Evolutionary conservation across 73 alveolate genomes (phyloP), one percentile per base, ranked within the genome.

Genomic region (Stentor roeselii): DNA sequence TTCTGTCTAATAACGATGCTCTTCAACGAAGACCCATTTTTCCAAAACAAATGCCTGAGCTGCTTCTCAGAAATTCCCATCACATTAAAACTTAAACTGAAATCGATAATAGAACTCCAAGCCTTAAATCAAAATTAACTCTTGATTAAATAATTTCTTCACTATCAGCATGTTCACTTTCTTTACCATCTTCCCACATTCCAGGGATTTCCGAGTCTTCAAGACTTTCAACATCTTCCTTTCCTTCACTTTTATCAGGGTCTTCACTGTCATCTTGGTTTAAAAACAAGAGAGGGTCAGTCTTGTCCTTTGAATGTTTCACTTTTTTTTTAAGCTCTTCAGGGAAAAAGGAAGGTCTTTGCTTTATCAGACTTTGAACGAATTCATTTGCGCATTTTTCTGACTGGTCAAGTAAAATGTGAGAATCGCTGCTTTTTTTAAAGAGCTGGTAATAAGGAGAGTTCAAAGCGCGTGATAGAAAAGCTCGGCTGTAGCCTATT

Each of bases 161-260:
- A 2, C 42, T 1, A 2, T 40, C 80, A 2, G 2, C 1, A 1
- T 15, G 21, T 32, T 67, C 80, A 67, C 80, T 67, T 67, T 67
- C 80, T 21, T 67, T 67, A 1, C 80, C 80, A 67, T 67, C 80
- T 67, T 67, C 80, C 80, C 80, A 67, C 11, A 67, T 21, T 2
- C 80, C 80, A 27, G 15, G 15, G 27, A 67, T 34, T 67, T 67
- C 50, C 34, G 80, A 21, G 27, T 30, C 80, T 32, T 67, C 80
- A 27, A 27, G 42, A 21, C 37, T 32, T n/a, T 67, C 80, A 15
- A 2, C 80, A 67, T 67, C 42, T 0, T 34, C 41, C 34, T 67
- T 32, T 67, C 34, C 80, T 21, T 67, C 37, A 21, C 37, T 32
- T 67, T 67, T 67, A 0, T 58, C 74, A 58, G 35, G 15, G 15